Evolutionary conservation across 1,139 yeast species (phyloP).

Genomic region (Nematodospora anomalae): DNA sequence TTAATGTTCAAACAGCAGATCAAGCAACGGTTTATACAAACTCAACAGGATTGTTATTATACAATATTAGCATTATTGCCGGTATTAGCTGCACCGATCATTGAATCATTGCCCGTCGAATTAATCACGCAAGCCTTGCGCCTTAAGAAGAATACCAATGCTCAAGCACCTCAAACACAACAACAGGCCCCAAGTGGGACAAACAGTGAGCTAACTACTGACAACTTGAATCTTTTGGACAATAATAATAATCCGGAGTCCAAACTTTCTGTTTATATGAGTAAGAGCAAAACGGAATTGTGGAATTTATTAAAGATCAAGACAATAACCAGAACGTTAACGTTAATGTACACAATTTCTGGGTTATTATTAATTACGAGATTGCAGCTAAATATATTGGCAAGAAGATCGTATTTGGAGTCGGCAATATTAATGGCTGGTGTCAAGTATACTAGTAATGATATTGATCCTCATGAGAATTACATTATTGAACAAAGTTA

Average conservation of each 20-base stretch:
- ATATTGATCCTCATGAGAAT: slow-evolving; percentile 31
- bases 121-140: slow-evolving; percentile 70
- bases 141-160: slow-evolving; percentile 43
- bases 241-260: slow-evolving; percentile 26
- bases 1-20: slow-evolving; percentile 79
- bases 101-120: slow-evolving; percentile 69
- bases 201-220: slow-evolving; percentile 39
- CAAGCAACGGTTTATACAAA: slow-evolving; percentile 75
- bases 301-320: slow-evolving; percentile 83
- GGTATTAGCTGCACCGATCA: slow-evolving; percentile 65
- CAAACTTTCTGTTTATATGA: slow-evolving; percentile 31
- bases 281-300: slow-evolving; percentile 67
- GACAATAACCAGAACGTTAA: slow-evolving; percentile 71
- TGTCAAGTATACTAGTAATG: slow-evolving; percentile 23
- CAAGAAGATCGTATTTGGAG: slow-evolving; percentile 80
- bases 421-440: slow-evolving; percentile 71
- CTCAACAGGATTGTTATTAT: slow-evolving; percentile 86
- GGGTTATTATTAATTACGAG: slow-evolving; percentile 75
- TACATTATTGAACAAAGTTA: slow-evolving; percentile 77
- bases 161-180: slow-evolving; percentile 14
- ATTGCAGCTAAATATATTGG: slow-evolving; percentile 82
- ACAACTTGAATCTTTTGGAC: slow-evolving; percentile 38
- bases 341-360: slow-evolving; percentile 68
- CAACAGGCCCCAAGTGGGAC: slow-evolving; percentile 22
- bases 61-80: slow-evolving; percentile 85